Evolutionary conservation across 1,284 basidiomycete species (phyloP).

Genomic region (Serendipita sp.): DNA sequence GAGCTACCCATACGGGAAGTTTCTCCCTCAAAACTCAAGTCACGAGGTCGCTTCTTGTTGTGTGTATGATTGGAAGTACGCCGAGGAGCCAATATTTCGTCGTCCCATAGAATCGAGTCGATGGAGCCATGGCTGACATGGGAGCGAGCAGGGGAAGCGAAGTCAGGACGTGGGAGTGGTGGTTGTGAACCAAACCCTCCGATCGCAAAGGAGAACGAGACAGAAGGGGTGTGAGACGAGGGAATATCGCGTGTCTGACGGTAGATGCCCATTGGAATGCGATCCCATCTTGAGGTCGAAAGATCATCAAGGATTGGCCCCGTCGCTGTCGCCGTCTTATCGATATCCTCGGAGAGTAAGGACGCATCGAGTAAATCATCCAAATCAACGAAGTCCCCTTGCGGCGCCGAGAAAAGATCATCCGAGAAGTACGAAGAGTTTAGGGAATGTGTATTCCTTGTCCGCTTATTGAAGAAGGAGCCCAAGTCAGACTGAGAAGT

Average conservation of each 20-base stretch:
- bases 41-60: conserved; percentile 1
- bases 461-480: neutral
- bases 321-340: neutral
- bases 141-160: neutral
- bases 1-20: neutral
- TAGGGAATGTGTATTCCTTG: conserved; percentile 6
- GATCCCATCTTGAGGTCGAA: conserved; percentile 44
- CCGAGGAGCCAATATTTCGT: neutral
- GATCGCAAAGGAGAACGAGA: conserved; percentile 1
- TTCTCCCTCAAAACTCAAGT: neutral
- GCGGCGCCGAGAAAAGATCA: conserved; percentile 26
- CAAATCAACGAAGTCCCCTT: conserved; percentile 35
- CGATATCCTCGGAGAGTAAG: conserved; percentile 40
- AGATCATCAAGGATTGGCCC: conserved; percentile 22
- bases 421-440: conserved; percentile 24
- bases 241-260: conserved; percentile 37
- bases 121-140: conserved; percentile 5
- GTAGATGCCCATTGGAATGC: conserved; percentile 58
- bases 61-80: neutral
- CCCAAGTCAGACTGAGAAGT: neutral
- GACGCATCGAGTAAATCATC: conserved; percentile 68
- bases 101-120: conserved; percentile 1
- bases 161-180: neutral
- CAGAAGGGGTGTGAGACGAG: neutral
- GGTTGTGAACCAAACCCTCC: neutral